A percentile compares a stretch with the other conserved stretches of the same genome.
phyloP scores from a whole-genome alignment of 257 asterid genomes.

The Voacanga thouarsii region DNA sequence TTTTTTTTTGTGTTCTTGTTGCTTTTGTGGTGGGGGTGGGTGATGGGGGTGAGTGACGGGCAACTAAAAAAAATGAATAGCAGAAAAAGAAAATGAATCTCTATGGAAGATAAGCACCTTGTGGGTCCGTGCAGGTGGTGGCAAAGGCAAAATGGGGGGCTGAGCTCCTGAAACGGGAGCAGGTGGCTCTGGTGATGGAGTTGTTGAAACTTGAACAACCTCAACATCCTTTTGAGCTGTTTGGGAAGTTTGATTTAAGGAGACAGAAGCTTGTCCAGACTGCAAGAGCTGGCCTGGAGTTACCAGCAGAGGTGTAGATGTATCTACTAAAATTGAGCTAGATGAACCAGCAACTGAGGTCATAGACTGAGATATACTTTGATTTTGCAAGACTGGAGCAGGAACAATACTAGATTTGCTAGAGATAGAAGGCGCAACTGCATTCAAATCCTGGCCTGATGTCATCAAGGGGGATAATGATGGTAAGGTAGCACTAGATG shows the following conservation, averaged over 20 bases:
- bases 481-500: slow-evolving; percentile 42
- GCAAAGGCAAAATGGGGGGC: slow-evolving; percentile 85
- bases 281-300: slow-evolving; percentile 91
- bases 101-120: slow-evolving; percentile 42
- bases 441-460: slow-evolving; percentile 40
- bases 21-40: no score
- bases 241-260: slow-evolving; percentile 47
- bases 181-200: slow-evolving; percentile 44
- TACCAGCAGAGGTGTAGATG: slow-evolving; percentile 54
- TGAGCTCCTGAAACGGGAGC: slow-evolving; percentile 62
- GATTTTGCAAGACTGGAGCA: slow-evolving; percentile 38
- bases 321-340: slow-evolving; percentile 43
- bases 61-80: neutral
- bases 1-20: no score
- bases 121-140: slow-evolving; percentile 53
- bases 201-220: slow-evolving; percentile 67
- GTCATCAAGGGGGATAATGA: slow-evolving; percentile 37
- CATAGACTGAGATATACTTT: slow-evolving; percentile 38
- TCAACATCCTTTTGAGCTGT: slow-evolving; percentile 83
- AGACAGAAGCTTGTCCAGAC: slow-evolving; percentile 48
- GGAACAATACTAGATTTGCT: slow-evolving; percentile 42
- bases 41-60: neutral
- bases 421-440: slow-evolving; percentile 36
- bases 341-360: slow-evolving; percentile 42
- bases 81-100: neutral